A percentile compares a stretch with the other conserved stretches of the same genome.
Evolutionary conservation across 768 basidiomycete species (phyloP).

Genomic region (Obba rivulosa): DNA sequence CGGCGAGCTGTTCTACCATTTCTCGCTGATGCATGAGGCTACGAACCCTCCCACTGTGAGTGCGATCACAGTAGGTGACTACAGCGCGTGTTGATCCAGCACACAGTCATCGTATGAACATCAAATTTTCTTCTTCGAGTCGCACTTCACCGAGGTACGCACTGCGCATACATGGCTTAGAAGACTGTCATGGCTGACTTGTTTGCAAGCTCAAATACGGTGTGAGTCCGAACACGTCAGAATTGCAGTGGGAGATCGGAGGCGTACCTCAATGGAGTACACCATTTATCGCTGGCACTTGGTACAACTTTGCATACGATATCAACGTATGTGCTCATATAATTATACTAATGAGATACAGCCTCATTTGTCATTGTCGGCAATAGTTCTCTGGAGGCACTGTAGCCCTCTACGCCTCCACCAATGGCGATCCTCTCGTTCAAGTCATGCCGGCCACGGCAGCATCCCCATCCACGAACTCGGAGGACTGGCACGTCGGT

Average conservation of each 20-base stretch:
- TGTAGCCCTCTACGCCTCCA: constrained; percentile 56
- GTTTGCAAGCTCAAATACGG: constrained; percentile 49
- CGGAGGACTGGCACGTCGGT: constrained; percentile 56
- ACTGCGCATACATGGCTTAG: no score
- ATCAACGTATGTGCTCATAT: constrained; percentile 40
- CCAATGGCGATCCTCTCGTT: constrained; percentile 39
- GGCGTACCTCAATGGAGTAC: constrained; percentile 44
- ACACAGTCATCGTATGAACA: constrained; percentile 48
- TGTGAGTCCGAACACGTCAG: constrained; percentile 40
- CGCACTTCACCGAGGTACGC: constrained; percentile 53
- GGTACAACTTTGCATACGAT: constrained; percentile 67
- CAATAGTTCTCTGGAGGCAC: constrained; percentile 45
- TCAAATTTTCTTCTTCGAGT: constrained; percentile 59
- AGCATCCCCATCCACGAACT: constrained; percentile 52
- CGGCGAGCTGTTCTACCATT: constrained; percentile 59
- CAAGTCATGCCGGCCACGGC: constrained; percentile 44
- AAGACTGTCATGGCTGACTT: background rate
- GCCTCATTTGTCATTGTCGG: background rate
- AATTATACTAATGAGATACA: background rate
- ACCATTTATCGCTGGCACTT: constrained; percentile 44
- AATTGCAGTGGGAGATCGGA: constrained; percentile 49
- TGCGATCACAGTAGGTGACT: background rate
- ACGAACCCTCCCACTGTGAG: constrained; percentile 50
- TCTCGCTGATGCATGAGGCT: constrained; percentile 44
- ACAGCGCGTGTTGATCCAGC: background rate